Evolutionary conservation across 192 early-diverging fungal genomes (phyloP), one percentile per base, ranked within the genome.

Genomic region (Cladochytrium replicatum): DNA sequence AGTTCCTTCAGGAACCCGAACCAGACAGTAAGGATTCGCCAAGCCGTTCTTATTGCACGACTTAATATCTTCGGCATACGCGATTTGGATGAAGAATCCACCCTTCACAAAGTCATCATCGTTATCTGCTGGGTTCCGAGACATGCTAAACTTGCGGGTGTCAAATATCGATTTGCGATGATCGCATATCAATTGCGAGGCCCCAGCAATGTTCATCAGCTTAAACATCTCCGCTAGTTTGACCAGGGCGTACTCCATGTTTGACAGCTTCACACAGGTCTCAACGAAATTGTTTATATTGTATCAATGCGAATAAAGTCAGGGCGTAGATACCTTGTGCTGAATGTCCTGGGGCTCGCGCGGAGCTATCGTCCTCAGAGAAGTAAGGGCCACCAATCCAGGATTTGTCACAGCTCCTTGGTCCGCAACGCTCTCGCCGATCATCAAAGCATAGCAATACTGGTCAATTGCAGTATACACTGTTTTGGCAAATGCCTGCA

Each of bases 251-350:
- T 64, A 74, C 32, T 71, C 64, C 30, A 77, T 68, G 50, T 77
- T 77, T 46, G 72, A 71, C 24, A 77, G 61, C 53, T 77, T 77
- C 4, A 72, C 74, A 55, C 74, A 77, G 3, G 68, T 74, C 65
- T 75, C 31, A 6, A 29, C 39, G 29, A 48, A 67, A 25, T 7
- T 15, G 17, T 0, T 21, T 57, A 58, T 32, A n/a, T 21, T 31
- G 41, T 23, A n/a, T 26, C 23, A 61, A 11, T 17, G 13, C 23
- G 1, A 1, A 49, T 44, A 38, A 9, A 7, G 9, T 15, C 11
- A 11, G 25, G 43, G 3, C 24, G 23, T n/a, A 29, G 25, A 4
- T 71, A 72, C 66, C 52, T 74, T 67, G 40, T 57, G 60, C 22
- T 50, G 39, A 41, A 76, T 76, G 51, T 76, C 74, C 21, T 42